These are phyloP conservation scores for Corchorus olitorius DNA, from an alignment of 345 rosid genomes.

Conservation along the genomic window DNA sequence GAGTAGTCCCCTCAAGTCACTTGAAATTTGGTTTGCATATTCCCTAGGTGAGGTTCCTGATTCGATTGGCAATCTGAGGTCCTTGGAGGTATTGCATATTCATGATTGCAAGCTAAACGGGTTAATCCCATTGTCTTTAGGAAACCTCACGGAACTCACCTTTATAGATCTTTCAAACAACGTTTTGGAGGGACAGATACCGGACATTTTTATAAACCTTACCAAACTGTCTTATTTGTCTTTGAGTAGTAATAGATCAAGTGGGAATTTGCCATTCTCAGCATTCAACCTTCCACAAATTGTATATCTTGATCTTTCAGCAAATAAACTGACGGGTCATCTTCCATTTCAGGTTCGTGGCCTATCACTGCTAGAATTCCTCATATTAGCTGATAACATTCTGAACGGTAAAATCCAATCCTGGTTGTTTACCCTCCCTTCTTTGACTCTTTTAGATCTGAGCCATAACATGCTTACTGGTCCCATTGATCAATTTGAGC, in stretches of 20 bases:
- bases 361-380: too few relatives aligned
- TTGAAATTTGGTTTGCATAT: neutral
- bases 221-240: too few relatives aligned
- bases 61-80: constrained; percentile 10
- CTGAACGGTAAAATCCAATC: neutral
- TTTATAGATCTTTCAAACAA: neutral
- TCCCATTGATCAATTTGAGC: neutral
- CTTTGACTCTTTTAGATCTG: neutral
- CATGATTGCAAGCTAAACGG: neutral
- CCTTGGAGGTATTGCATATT: neutral
- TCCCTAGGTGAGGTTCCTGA: neutral
- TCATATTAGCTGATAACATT: too few relatives aligned
- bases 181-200: too few relatives aligned
- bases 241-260: too few relatives aligned
- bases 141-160: neutral
- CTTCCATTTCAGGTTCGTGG: too few relatives aligned
- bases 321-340: too few relatives aligned
- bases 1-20: constrained; percentile 7
- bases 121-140: neutral
- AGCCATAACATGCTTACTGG: neutral
- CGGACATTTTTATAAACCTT: too few relatives aligned
- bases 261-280: too few relatives aligned
- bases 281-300: too few relatives aligned
- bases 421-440: neutral
- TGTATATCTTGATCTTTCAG: too few relatives aligned